Conservation (phyloP, 2,329 filamentous ascomycete species). For the Talaromyces sp. region DNA sequence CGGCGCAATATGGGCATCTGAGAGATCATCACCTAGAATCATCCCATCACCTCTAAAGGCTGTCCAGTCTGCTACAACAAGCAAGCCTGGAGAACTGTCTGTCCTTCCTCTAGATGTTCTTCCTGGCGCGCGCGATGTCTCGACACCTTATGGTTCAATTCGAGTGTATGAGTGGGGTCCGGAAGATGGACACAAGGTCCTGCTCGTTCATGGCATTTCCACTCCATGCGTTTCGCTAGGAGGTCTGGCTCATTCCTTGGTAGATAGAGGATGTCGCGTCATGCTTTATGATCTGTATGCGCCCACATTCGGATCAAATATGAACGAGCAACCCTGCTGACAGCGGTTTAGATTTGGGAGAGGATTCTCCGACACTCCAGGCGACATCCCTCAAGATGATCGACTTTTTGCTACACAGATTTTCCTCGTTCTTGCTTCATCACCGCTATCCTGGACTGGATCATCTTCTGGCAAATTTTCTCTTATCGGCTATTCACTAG, state of each 20-base stretch:
- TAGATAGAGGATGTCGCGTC: conserved; percentile 65
- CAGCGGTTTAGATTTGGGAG: conserved; percentile 51
- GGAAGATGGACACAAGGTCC: conserved; percentile 64
- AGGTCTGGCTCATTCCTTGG: conserved; percentile 63
- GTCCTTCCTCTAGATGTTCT: conserved; percentile 69
- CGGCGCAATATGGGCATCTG: conserved; percentile 26
- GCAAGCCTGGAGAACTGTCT: conserved; percentile 38
- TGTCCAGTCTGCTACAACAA: conserved; percentile 33
- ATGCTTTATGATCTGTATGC: conserved; percentile 66
- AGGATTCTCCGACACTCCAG: conserved; percentile 70
- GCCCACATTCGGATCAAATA: neutral
- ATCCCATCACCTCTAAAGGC: conserved; percentile 37
- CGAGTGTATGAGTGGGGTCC: conserved; percentile 80
- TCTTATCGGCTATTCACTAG: conserved; percentile 75
- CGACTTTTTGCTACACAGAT: conserved; percentile 71
- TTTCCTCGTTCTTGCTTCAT: conserved; percentile 66
- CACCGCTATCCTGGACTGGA: conserved; percentile 64
- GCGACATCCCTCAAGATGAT: conserved; percentile 66
- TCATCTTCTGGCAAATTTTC: conserved; percentile 55
- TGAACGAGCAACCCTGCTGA: neutral
- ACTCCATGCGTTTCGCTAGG: conserved; percentile 71
- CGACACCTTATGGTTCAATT: conserved; percentile 61
- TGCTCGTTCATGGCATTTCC: conserved; percentile 77
- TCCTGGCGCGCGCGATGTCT: conserved; percentile 60
- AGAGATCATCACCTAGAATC: conserved; percentile 19